These are phyloP conservation scores for Trichophyton mentagrophytes DNA, from an alignment of 2,329 filamentous ascomycete species.

Conservation along the genomic window DNA sequence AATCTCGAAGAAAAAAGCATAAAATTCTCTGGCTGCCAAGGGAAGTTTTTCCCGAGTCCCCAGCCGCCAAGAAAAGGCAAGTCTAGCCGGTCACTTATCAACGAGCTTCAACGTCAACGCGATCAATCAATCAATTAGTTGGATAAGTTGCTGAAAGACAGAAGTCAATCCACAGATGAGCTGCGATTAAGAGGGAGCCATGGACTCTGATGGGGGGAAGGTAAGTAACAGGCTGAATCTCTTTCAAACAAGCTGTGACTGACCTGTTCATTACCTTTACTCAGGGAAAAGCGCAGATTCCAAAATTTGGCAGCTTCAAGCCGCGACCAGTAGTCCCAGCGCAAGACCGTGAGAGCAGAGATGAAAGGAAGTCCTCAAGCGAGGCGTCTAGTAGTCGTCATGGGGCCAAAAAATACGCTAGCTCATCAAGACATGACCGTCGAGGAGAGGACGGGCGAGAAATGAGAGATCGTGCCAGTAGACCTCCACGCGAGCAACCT, in stretches of 20 bases:
- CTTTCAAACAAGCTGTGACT: neutral
- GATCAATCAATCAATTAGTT: neutral
- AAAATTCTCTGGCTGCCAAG: conserved; percentile 16
- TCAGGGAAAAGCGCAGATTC: conserved; percentile 37
- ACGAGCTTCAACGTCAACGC: neutral
- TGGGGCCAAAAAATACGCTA: neutral
- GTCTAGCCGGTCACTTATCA: conserved; percentile 10
- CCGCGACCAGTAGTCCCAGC: neutral
- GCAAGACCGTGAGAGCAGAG: neutral
- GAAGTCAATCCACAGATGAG: neutral
- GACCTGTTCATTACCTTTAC: neutral
- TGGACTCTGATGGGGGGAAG: conserved; percentile 26
- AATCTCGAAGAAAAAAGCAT: conserved; percentile 4
- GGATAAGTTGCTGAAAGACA: too few species aligned
- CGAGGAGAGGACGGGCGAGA: neutral
- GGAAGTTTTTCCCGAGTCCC: conserved; percentile 19
- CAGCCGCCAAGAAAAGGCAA: conserved; percentile 12
- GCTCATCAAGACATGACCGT: neutral
- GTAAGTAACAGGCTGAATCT: conserved; percentile 16
- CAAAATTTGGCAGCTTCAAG: conserved; percentile 66
- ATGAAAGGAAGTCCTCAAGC: neutral
- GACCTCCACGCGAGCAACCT: neutral
- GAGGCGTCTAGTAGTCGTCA: neutral
- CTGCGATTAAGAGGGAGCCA: conserved; percentile 10
- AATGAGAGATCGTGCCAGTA: neutral